phyloP scores from a whole-genome alignment of 1,284 basidiomycete genomes.

The Moesziomyces globuligerus region DNA sequence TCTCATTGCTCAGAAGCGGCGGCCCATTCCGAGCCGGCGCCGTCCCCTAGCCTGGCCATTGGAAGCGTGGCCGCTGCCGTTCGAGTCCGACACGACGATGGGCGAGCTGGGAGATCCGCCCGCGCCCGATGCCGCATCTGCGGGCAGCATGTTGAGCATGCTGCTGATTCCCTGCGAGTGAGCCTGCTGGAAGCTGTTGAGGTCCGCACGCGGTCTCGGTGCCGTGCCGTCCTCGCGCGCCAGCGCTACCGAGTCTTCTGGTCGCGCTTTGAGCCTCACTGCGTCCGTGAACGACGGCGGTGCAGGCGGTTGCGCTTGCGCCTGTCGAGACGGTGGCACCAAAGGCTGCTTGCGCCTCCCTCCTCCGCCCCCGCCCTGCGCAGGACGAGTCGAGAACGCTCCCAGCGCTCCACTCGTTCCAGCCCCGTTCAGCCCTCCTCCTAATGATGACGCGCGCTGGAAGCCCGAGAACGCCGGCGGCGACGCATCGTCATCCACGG shows the following conservation, averaged over 20 bases:
- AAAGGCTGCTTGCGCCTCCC: conserved; percentile 27
- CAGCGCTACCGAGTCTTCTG: conserved; percentile 32
- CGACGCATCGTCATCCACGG: conserved; percentile 25
- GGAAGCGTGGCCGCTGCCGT: neutral
- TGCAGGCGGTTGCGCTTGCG: conserved; percentile 7
- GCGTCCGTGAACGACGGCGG: conserved; percentile 39
- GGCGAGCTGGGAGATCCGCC: conserved; percentile 26
- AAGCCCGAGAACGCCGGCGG: conserved; percentile 24
- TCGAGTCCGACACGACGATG: conserved; percentile 14
- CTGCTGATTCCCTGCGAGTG: conserved; percentile 28
- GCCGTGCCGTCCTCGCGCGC: conserved; percentile 26
- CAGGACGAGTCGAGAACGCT: conserved; percentile 4
- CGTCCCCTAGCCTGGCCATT: conserved; percentile 8
- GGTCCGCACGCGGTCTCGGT: conserved; percentile 34
- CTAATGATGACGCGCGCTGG: conserved; percentile 36
- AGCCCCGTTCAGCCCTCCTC: neutral
- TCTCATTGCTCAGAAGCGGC: conserved; percentile 22
- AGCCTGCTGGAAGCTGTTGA: conserved; percentile 49
- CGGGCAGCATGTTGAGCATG: conserved; percentile 27
- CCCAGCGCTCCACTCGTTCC: conserved; percentile 4
- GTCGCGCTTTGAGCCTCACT: conserved; percentile 34
- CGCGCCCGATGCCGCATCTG: neutral
- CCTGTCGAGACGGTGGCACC: conserved; percentile 28
- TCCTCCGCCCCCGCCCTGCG: neutral
- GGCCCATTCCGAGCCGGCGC: conserved; percentile 30